These are phyloP conservation scores for Marasmius fiardii DNA, from an alignment of 1,284 basidiomycete genomes.

Conservation along the genomic window DNA sequence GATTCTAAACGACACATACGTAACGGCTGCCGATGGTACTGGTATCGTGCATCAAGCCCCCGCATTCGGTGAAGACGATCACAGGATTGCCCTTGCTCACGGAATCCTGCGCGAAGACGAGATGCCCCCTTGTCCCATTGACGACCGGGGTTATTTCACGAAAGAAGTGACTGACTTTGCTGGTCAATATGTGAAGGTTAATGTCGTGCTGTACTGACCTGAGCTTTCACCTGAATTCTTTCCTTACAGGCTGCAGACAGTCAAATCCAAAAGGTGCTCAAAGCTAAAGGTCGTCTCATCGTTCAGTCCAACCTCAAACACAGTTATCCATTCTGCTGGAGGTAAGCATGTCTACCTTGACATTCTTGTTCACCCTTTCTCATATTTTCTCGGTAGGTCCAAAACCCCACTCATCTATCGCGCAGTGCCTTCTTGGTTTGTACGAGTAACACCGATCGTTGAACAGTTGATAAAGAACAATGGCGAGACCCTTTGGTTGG, in stretches of 20 bases:
- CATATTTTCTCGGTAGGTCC: slow-evolving; percentile 53
- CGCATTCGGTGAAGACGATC: slow-evolving; percentile 98
- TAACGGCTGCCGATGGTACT: slow-evolving; percentile 92
- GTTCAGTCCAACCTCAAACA: slow-evolving; percentile 88
- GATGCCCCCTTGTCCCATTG: slow-evolving; percentile 94
- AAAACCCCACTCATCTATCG: slow-evolving; percentile 96
- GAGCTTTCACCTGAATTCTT: not conserved
- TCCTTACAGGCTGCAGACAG: slow-evolving; percentile 80
- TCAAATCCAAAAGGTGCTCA: slow-evolving; percentile 89
- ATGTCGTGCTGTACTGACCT: slow-evolving; percentile 10
- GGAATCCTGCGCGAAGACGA: slow-evolving; percentile 83
- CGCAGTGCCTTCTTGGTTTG: slow-evolving; percentile 96
- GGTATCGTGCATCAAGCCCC: slow-evolving; percentile 99
- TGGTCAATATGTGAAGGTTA: slow-evolving; percentile 90
- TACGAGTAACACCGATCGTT: slow-evolving; percentile 82
- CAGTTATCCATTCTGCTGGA: slow-evolving; percentile 97
- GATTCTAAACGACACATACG: slow-evolving; percentile 90
- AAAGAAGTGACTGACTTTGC: slow-evolving; percentile 87
- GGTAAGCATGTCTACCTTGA: slow-evolving; percentile 44
- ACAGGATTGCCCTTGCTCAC: slow-evolving; percentile 86
- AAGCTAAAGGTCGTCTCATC: slow-evolving; percentile 85
- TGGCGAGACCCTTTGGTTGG: slow-evolving; percentile 85
- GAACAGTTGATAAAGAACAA: slow-evolving; percentile 92
- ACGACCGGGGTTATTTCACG: slow-evolving; percentile 89
- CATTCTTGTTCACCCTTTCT: not conserved